Percentiles rank a stretch among this genome's conserved stretches.
phyloP scores from a whole-genome alignment of 1,139 yeast genomes.

The Arxiozyma heterogenica region DNA sequence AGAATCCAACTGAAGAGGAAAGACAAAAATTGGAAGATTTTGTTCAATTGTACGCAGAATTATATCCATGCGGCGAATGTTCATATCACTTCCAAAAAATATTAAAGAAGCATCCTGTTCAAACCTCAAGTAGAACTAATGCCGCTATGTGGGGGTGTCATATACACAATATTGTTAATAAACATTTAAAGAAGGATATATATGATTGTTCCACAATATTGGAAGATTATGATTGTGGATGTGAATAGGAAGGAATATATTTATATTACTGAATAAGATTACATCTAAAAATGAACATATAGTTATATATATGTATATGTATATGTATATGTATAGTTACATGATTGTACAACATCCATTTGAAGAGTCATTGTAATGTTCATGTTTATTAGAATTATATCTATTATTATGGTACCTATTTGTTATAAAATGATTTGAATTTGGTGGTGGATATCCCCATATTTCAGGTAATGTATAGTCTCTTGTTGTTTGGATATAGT shows the following conservation, averaged over 20 bases:
- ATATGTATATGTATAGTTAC: not conserved
- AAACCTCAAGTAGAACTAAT: conserved; percentile 59
- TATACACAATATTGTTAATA: conserved; percentile 82
- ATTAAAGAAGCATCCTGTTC: conserved; percentile 72
- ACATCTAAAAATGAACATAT: not conserved
- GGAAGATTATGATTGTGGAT: conserved; percentile 93
- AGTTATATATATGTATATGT: not conserved
- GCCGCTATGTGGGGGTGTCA: conserved; percentile 97
- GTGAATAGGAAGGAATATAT: conserved; percentile 39
- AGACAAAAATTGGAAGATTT: conserved; percentile 49
- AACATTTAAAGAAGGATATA: conserved; percentile 52
- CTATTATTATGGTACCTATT: conserved; percentile 3
- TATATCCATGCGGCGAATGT: conserved; percentile 91
- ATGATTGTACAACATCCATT: conserved; percentile 10
- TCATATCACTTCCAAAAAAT: conserved; percentile 79
- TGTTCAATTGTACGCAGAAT: conserved; percentile 57
- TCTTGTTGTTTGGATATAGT: conserved; percentile 40
- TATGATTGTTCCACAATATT: conserved; percentile 80
- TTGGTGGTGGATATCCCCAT: conserved; percentile 43
- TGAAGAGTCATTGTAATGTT: not conserved
- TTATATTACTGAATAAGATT: too few relatives aligned
- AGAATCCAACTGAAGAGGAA: conserved; percentile 57
- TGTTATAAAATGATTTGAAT: conserved; percentile 38
- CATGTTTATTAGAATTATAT: not conserved
- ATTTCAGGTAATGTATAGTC: conserved; percentile 46